phyloP scores from a whole-genome alignment of 1,284 basidiomycete genomes.

The Sphaerobolus stellatus region DNA sequence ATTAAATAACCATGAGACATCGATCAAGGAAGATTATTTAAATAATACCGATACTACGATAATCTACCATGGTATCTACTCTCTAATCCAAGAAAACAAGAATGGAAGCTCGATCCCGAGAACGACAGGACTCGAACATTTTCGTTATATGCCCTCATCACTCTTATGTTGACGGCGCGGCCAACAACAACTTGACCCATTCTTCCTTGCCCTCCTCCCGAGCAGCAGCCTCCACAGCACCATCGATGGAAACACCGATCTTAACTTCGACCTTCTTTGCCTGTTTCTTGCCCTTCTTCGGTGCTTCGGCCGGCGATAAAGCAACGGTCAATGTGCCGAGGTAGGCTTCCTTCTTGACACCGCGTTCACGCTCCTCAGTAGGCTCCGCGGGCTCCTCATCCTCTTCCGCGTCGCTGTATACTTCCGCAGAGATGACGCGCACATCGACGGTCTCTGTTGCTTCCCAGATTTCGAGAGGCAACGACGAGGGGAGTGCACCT shows the following conservation, averaged over 20 bases:
- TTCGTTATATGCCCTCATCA: too few relatives aligned
- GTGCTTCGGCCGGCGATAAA: conserved; percentile 54
- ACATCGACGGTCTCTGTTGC: conserved; percentile 78
- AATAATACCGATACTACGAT: too few relatives aligned
- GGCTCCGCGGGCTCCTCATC: conserved; percentile 57
- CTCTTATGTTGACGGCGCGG: background rate
- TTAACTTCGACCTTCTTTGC: conserved; percentile 63
- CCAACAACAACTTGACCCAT: background rate
- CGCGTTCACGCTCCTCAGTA: conserved; percentile 40
- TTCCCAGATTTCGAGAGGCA: conserved; percentile 87
- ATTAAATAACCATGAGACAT: too few relatives aligned
- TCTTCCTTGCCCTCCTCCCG: background rate
- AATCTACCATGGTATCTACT: too few relatives aligned
- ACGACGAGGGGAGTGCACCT: conserved; percentile 37
- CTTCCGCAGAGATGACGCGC: conserved; percentile 51
- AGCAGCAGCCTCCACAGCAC: background rate
- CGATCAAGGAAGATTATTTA: too few relatives aligned
- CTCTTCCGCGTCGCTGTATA: conserved; percentile 52
- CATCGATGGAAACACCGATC: conserved; percentile 36
- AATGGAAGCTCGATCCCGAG: too few relatives aligned
- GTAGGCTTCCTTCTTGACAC: conserved; percentile 41
- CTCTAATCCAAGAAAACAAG: too few relatives aligned
- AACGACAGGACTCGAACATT: too few relatives aligned
- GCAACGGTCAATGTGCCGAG: conserved; percentile 65
- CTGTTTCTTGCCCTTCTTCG: conserved; percentile 47